Evolutionary conservation across 2,329 filamentous ascomycete species (phyloP), one percentile per base, ranked within the genome.

Genomic region (Fusarium longipes): DNA sequence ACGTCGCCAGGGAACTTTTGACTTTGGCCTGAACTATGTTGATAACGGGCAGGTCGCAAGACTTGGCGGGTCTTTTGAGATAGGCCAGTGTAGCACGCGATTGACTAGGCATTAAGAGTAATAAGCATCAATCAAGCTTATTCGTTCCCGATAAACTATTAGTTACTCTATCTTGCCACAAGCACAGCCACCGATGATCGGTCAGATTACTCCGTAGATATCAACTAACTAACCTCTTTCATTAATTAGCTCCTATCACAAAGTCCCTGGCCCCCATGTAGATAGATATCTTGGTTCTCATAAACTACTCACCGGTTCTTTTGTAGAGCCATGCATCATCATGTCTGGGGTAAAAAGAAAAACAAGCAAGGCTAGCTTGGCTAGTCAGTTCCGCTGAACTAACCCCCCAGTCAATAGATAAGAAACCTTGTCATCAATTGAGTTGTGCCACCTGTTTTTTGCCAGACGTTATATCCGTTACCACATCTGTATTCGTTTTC

Each of bases 41-140:
- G 57, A 73, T 71, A 73, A 73, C 30, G 70, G 70, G 70, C 70
- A 73, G 70, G 70, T 73, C 61, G 52, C 52, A 73, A 38, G 58
- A 15, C 59, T 39, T 48, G 47, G 61, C 52, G 50, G 53, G 51
- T 44, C 48, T 48, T 42, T 39, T 49, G 24, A 12, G 40, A 43
- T 43, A 17, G 7, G 20, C 39, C 36, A 47, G 39, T 15, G 29
- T 22, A 25, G 54, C 38, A 58, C 43, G 42, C 32, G 56, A 44
- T 58, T 58, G 27, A 44, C 35, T 53, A 27, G 12, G 22, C 24
- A 33, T 44, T 68, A 65, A 27, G 15, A 29, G 35, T 49, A 49
- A 49, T 68, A 68, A 68, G 61, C 65, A 68, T 68, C 65, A 51
- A 66, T 63, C 50, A 63, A 48, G 60, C 55, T 68, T 68, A 63